Percentiles rank a stretch among this genome's conserved stretches.
These are phyloP conservation scores for Coemansia sp. DNA, from an alignment of 371 early-diverging fungal species.

Conservation along the genomic window DNA sequence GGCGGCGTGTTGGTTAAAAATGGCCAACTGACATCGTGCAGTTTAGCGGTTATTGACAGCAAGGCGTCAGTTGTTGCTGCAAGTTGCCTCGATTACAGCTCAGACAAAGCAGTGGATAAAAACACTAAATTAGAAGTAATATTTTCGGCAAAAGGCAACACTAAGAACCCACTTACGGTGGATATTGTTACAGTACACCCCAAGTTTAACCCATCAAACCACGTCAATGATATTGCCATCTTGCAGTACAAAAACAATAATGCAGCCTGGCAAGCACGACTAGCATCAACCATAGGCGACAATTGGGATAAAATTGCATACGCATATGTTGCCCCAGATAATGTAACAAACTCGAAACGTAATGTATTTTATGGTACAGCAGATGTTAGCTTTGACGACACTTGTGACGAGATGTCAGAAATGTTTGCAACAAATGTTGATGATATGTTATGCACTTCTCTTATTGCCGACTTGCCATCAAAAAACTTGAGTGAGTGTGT, in stretches of 20 bases:
- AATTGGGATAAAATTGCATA: background rate
- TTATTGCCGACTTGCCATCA: background rate
- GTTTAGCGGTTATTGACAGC: slow-evolving; percentile 18
- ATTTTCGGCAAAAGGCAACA: background rate
- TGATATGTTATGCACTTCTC: background rate
- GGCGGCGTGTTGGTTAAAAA: slow-evolving; percentile 22
- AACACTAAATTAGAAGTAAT: slow-evolving; percentile 13
- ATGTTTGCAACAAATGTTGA: background rate
- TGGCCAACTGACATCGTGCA: slow-evolving; percentile 22
- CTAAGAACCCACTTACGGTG: background rate
- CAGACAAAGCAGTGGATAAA: slow-evolving; percentile 6
- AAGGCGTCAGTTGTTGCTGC: slow-evolving; percentile 17
- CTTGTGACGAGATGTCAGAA: background rate
- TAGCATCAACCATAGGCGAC: background rate
- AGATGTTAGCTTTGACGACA: background rate
- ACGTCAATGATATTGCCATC: slow-evolving; percentile 30
- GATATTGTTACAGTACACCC: slow-evolving; percentile 17
- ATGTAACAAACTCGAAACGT: too few relatives aligned
- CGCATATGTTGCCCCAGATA: background rate
- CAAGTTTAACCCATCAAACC: slow-evolving; percentile 7
- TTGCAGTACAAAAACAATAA: slow-evolving; percentile 12
- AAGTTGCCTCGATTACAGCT: slow-evolving; percentile 14
- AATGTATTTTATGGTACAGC: too few relatives aligned
- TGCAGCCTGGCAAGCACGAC: slow-evolving; percentile 3
- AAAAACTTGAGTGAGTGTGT: background rate